Evolutionary conservation across 73 alveolate species (phyloP).

Genomic region (Paramecium caudatum): DNA sequence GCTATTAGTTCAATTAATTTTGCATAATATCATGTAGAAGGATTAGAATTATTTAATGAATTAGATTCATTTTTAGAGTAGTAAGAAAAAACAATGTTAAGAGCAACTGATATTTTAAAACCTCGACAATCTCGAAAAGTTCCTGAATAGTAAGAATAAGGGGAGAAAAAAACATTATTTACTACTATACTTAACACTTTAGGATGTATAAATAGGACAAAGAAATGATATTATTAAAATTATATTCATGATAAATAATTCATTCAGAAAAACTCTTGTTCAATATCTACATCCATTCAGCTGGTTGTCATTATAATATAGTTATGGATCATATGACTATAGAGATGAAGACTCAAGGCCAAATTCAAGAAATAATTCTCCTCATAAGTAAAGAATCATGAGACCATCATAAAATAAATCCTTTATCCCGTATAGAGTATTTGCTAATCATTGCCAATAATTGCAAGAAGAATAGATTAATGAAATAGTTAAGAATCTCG

Average conservation of each 20-base stretch:
- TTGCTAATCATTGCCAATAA: not conserved
- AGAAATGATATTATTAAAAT: not conserved
- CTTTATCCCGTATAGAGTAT: not conserved
- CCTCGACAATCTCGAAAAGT: not conserved
- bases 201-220: not conserved
- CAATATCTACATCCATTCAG: not conserved
- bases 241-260: slow-evolving; percentile 34
- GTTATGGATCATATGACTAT: no score
- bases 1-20: slow-evolving; percentile 3
- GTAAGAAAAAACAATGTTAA: not conserved
- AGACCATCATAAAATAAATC: not conserved
- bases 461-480: not conserved
- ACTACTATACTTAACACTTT: not conserved
- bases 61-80: slow-evolving; percentile 31
- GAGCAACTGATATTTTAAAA: not conserved
- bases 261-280: slow-evolving; percentile 25
- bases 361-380: not conserved
- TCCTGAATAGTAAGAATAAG: not conserved
- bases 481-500: not conserved
- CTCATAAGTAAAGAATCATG: not conserved
- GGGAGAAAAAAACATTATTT: not conserved
- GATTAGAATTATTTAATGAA: slow-evolving; percentile 20
- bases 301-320: not conserved
- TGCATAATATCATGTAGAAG: slow-evolving; percentile 4
- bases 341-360: no score